Base-by-base conservation (phyloP, 306 rosid species). In the Styphnolobium japonicum region DNA sequence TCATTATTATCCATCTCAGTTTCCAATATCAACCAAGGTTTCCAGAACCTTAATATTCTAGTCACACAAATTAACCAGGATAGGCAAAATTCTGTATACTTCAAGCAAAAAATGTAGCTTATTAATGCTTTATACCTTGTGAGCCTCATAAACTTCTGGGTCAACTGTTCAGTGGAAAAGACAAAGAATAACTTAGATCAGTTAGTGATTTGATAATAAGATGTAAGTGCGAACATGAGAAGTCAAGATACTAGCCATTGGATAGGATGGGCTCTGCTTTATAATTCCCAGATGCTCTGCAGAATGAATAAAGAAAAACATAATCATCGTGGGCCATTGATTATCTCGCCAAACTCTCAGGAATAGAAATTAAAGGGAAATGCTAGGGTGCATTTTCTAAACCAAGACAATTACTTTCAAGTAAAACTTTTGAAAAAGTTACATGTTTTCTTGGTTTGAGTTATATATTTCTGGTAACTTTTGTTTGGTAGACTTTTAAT, bases 231-330 rank as follows among this genome's bases (percentile, higher is more conserved):
- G 72, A 80, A 88, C 6, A 71, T 62, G 49, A 85, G 76, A 83
- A 88, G 67, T 51, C 21, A 80, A 82, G 77, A 82, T 57, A 88
- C 96, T 86, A 8, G n/a, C 99, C 97, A 83, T 95, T 84, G 33
- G 94, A 95, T 74, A 95, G 90, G 78, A 93, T 75, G 18, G 89
- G 85, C 79, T 85, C 89, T 58, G 67, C 40, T 82, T 81, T 49
- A 77, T 67, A 56, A 67, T 79, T 73, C 75, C 96, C 95, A 23
- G 91, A 88, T 75, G 92, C 97, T 78, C 99, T 95, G 85, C 76
- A 66, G 61, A 88, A 62, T 66, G 69, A 78, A 84, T 57, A 74
- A 76, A 74, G 72, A 42, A 36, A 7, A 79, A 23, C 48, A 81
- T 37, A 65, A 76, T 42, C 65, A 56, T 39, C 64, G 10, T 10